Evolutionary conservation across 164 flowering plant species (phyloP).

Genomic region (Brasenia schreberi): DNA sequence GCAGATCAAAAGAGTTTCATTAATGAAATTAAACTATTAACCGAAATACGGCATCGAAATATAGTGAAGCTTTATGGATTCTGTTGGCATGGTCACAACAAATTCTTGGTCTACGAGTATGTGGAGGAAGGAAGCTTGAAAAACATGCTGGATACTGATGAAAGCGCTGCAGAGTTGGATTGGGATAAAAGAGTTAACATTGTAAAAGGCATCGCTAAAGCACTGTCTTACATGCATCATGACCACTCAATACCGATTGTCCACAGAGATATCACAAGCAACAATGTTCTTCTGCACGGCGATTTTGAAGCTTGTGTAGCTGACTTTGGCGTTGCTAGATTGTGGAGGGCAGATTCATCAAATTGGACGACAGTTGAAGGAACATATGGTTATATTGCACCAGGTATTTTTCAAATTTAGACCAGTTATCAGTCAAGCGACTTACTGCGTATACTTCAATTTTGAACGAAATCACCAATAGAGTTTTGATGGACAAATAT

Average conservation of each 20-base stretch:
- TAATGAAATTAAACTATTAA: slow-evolving; percentile 41
- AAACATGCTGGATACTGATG: slow-evolving; percentile 19
- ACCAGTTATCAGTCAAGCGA: too few species aligned
- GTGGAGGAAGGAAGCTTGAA: slow-evolving; percentile 45
- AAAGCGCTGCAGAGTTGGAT: slow-evolving; percentile 16
- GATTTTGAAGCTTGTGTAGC: slow-evolving; percentile 35
- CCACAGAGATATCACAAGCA: slow-evolving; percentile 46
- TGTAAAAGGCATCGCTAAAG: slow-evolving; percentile 52
- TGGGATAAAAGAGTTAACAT: slow-evolving; percentile 40
- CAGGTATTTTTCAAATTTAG: slow-evolving; percentile 26
- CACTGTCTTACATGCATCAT: slow-evolving; percentile 59
- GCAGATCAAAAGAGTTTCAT: slow-evolving; percentile 18
- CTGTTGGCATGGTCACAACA: slow-evolving; percentile 22
- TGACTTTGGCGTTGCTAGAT: slow-evolving; percentile 54
- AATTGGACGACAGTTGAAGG: slow-evolving; percentile 49
- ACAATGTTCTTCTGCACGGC: slow-evolving; percentile 37
- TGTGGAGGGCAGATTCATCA: slow-evolving; percentile 30
- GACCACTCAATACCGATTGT: slow-evolving; percentile 46
- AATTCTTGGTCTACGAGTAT: slow-evolving; percentile 51
- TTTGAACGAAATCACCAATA: too few species aligned
- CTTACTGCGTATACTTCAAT: too few species aligned
- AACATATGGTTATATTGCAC: slow-evolving; percentile 60
- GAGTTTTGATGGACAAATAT: too few species aligned
- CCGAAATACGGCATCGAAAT: slow-evolving; percentile 47
- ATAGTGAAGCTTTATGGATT: slow-evolving; percentile 57